Conservation (phyloP, 768 basidiomycete genomes). For the Phanerochaete carnosa region DNA sequence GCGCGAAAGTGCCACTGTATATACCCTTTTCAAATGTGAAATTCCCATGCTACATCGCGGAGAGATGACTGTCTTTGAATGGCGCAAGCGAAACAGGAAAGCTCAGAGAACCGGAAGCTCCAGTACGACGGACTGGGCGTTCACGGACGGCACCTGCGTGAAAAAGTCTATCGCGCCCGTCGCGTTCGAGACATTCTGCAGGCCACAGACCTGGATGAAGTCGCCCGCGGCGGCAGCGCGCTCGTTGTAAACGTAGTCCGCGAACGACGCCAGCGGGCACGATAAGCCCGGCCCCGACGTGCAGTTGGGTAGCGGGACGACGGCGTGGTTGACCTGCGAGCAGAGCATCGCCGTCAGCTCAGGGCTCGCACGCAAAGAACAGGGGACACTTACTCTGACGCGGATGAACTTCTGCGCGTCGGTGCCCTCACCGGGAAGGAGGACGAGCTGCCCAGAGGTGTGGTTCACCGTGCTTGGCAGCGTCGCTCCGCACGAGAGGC, state of each 20-base stretch:
- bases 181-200: conserved; percentile 22
- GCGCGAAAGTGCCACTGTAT: no score
- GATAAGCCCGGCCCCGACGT: conserved; percentile 35
- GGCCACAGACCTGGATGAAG: conserved; percentile 35
- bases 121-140: conserved; percentile 10
- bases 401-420: conserved; percentile 30
- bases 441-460: conserved; percentile 11
- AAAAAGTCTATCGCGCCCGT: conserved; percentile 20
- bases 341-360: background rate
- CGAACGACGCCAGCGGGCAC: conserved; percentile 36
- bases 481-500: conserved; percentile 31
- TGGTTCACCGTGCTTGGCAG: conserved; percentile 13
- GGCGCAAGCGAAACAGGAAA: no score
- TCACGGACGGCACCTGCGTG: conserved; percentile 13
- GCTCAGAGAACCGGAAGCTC: conserved; percentile 6
- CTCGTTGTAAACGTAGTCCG: conserved; percentile 24
- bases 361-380: background rate
- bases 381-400: conserved; percentile 27
- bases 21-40: no score
- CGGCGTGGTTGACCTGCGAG: conserved; percentile 36
- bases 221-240: conserved; percentile 31
- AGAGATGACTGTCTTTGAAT: no score
- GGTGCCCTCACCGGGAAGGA: conserved; percentile 9
- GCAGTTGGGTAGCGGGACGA: conserved; percentile 39
- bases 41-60: no score